Evolutionary conservation across 2,329 filamentous ascomycete genomes (phyloP), one percentile per base, ranked within the genome.

Genomic region (Mariannaea sp.): DNA sequence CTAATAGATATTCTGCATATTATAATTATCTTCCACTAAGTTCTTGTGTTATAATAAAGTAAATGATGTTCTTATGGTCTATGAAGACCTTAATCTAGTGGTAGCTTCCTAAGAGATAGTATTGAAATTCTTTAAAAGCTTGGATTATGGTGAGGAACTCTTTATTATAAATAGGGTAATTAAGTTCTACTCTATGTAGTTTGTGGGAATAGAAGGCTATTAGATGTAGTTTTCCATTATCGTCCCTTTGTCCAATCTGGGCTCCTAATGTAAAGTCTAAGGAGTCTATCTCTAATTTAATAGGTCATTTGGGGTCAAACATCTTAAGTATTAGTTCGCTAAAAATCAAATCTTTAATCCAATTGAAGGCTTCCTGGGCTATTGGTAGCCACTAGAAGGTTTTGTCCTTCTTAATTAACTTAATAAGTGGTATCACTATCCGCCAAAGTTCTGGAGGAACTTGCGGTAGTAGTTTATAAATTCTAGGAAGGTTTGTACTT

Each of bases 131-230:
- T 20, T 67, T 60, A 55, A 66, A 62, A n/a, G 30, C n/a, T 41
- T 64, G 57, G 38, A 65, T 44, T 20, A 68, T 66, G 6, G 36
- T 30, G 13, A 65, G 41, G 20, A 68, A 59, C 59, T 64, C 52
- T 46, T 65, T 63, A 42, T 65, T 46, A 38, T 65, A 59, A 8
- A 64, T 64, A 19, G 27, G 14, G 26, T 67, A 67, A 10, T 68
- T 67, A 32, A 64, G 30, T 53, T 66, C 26, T 53, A 45, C 9
- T 36, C 10, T 50, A 42, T 60, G 29, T 19, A 66, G 29, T 41
- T 66, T 61, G 16, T 61, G 60, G 12, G 39, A 65, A 19, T 53
- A 58, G 35, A 60, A 58, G 16, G 12, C 20, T 43, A 59, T 59
- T 14, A 22, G 36, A 10, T 53, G 36, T 47, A 63, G 13, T 32